phyloP scores from a whole-genome alignment of 345 rosid genomes.

The Noccaea bulbosa region DNA sequence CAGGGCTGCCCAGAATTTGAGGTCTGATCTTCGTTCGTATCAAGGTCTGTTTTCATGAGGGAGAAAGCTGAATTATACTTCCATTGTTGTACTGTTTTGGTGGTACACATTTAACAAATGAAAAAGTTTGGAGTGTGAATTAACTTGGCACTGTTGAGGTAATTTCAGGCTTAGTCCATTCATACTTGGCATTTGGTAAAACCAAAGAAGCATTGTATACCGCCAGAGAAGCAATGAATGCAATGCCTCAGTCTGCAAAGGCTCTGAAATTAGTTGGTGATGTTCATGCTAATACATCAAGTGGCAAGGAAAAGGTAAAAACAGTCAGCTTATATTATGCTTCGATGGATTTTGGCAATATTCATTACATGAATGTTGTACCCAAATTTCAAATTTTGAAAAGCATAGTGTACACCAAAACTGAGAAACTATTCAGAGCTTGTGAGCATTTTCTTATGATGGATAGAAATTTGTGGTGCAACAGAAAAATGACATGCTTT shows the following conservation, averaged over 20 bases:
- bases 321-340: slow-evolving; percentile 13
- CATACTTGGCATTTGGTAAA: slow-evolving; percentile 87
- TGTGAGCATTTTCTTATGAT: slow-evolving; percentile 16
- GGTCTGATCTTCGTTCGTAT: slow-evolving; percentile 97
- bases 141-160: slow-evolving; percentile 27
- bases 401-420: slow-evolving; percentile 1
- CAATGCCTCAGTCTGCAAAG: slow-evolving; percentile 99
- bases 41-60: slow-evolving; percentile 65
- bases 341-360: slow-evolving; percentile 19
- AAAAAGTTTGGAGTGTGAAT: slow-evolving; percentile 28
- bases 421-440: slow-evolving; percentile 11
- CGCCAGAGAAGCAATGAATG: slow-evolving; percentile 98
- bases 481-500: slow-evolving; percentile 18
- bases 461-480: background rate
- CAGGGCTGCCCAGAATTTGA: slow-evolving; percentile 92
- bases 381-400: background rate
- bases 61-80: slow-evolving; percentile 12
- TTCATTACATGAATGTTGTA: slow-evolving; percentile 4
- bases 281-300: slow-evolving; percentile 84
- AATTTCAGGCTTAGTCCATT: slow-evolving; percentile 87
- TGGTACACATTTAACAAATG: slow-evolving; percentile 15
- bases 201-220: slow-evolving; percentile 91
- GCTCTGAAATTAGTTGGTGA: slow-evolving; percentile 96
- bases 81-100: slow-evolving; percentile 33
- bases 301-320: slow-evolving; percentile 96